Evolutionary conservation across 352 stramenopile species (phyloP).

Genomic region (Pilasporangium apinafurcum): DNA sequence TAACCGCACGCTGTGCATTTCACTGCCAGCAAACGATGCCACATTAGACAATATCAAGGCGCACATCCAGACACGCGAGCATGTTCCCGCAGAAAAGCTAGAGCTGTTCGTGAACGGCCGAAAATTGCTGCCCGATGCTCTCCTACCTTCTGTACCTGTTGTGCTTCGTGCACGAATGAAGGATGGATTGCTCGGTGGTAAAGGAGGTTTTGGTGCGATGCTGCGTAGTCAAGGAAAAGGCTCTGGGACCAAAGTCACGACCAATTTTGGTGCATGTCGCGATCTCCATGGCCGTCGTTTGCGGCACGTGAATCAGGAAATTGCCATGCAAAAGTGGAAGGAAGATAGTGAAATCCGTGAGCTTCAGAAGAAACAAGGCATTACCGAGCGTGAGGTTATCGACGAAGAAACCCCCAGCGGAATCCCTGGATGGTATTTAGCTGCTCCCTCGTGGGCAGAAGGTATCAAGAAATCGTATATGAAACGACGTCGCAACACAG

Average conservation of each 20-base stretch:
- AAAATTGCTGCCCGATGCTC: constrained; percentile 31
- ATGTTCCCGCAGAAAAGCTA: constrained; percentile 35
- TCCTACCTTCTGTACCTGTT: constrained; percentile 35
- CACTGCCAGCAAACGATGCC: constrained; percentile 28
- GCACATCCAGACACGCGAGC: constrained; percentile 33
- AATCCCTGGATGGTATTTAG: constrained; percentile 80
- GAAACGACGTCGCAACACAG: constrained; percentile 78
- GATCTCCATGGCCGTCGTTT: constrained; percentile 73
- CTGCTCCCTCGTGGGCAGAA: constrained; percentile 78
- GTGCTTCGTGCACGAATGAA: constrained; percentile 59
- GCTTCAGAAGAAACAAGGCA: constrained; percentile 31
- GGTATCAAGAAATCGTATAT: constrained; percentile 81
- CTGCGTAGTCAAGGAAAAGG: constrained; percentile 75
- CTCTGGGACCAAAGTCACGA: constrained; percentile 58
- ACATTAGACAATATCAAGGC: constrained; percentile 30
- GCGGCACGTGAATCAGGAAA: constrained; percentile 85
- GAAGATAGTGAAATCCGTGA: constrained; percentile 46
- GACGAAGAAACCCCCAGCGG: constrained; percentile 80
- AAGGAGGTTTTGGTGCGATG: constrained; percentile 84
- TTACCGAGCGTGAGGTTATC: constrained; percentile 59
- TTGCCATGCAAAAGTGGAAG: constrained; percentile 78
- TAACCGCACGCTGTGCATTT: constrained; percentile 66
- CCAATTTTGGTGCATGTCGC: constrained; percentile 73
- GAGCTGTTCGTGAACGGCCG: constrained; percentile 58
- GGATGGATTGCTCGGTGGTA: constrained; percentile 65